Percentiles rank a stretch among this genome's conserved stretches.
phyloP scores from a whole-genome alignment of 441 rosid genomes.

The Syzygium malaccense region DNA sequence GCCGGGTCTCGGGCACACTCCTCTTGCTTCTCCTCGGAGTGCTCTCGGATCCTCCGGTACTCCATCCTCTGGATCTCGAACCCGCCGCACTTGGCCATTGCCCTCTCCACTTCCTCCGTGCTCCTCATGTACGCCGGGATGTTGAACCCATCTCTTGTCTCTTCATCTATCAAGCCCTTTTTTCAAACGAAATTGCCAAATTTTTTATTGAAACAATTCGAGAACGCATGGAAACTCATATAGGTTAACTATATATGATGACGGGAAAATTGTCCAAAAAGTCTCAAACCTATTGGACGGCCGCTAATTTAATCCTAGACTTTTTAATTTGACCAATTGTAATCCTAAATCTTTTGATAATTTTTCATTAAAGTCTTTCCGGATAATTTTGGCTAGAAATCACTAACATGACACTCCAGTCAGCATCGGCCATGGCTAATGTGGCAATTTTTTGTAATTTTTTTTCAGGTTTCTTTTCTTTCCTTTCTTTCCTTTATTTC shows the following conservation, averaged over 20 bases:
- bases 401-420: rapidly evolving
- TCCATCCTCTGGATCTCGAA: constrained; percentile 39
- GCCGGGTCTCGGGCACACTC: constrained; percentile 45
- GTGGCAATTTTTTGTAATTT: neutral
- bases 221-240: neutral
- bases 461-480: neutral
- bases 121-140: constrained; percentile 55
- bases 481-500: rapidly evolving
- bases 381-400: neutral
- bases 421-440: rapidly evolving
- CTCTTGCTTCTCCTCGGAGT: constrained; percentile 30
- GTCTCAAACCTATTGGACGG: neutral
- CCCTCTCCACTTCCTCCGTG: constrained; percentile 40
- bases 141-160: constrained; percentile 44
- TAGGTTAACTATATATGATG: neutral
- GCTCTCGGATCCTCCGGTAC: constrained; percentile 30
- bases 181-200: neutral
- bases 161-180: constrained; percentile 44
- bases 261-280: neutral
- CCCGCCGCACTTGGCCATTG: constrained; percentile 30
- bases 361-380: neutral
- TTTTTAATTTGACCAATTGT: neutral
- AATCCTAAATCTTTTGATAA: neutral
- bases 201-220: neutral
- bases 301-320: rapidly evolving